Evolutionary conservation across 2,329 filamentous ascomycete genomes (phyloP).

Genomic region (Penicillium corylophilum): DNA sequence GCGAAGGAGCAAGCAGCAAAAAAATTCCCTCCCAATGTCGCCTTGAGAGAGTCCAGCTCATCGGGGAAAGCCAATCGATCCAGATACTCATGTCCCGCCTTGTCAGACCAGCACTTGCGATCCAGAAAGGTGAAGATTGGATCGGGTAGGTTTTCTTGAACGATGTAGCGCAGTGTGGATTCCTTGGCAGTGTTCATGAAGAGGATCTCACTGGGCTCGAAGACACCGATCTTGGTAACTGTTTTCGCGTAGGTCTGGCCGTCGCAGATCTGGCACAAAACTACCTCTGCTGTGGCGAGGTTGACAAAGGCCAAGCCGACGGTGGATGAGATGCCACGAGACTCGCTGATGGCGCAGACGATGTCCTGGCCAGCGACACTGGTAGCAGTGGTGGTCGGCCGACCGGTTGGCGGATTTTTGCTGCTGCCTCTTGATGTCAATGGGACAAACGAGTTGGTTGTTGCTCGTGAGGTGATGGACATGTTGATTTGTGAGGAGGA

Average conservation of each 20-base stretch:
- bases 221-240: constrained; percentile 79
- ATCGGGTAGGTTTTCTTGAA: constrained; percentile 69
- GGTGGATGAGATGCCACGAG: constrained; percentile 78
- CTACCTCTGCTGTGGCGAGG: constrained; percentile 76
- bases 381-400: constrained; percentile 56
- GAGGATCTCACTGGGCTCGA: constrained; percentile 75
- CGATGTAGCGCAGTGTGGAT: constrained; percentile 71
- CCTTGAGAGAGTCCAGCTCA: constrained; percentile 77
- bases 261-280: constrained; percentile 88
- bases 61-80: constrained; percentile 74
- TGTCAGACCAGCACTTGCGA: constrained; percentile 81
- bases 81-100: constrained; percentile 72
- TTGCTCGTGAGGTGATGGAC: constrained; percentile 11
- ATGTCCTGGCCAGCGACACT: constrained; percentile 65
- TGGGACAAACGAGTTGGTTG: constrained; percentile 21
- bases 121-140: constrained; percentile 65
- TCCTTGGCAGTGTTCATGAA: constrained; percentile 72
- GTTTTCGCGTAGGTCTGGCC: constrained; percentile 89
- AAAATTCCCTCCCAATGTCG: constrained; percentile 77
- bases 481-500: constrained; percentile 5
- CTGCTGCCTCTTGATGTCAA: constrained; percentile 36
- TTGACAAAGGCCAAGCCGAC: constrained; percentile 88
- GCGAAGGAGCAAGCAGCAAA: constrained; percentile 83
- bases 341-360: constrained; percentile 85
- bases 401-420: constrained; percentile 52